Conservation (phyloP, 345 rosid species). For the Salix exigua region DNA sequence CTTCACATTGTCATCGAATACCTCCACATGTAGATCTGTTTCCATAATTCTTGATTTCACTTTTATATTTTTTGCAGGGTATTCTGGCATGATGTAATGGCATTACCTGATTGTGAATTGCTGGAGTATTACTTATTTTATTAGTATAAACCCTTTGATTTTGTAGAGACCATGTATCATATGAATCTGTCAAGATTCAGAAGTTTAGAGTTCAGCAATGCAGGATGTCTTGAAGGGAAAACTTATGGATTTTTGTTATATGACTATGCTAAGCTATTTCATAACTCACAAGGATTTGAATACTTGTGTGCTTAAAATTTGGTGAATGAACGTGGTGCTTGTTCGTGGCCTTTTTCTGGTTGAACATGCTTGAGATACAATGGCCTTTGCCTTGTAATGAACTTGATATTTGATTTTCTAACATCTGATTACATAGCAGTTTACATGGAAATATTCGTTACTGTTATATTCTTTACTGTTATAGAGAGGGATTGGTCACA, state of each 20-base stretch:
- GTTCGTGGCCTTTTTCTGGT: not conserved
- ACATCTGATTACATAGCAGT: not conserved
- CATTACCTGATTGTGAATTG: slow-evolving; percentile 14
- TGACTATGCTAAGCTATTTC: not conserved
- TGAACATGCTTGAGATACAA: not conserved
- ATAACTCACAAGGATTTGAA: not conserved
- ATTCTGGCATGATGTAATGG: not conserved
- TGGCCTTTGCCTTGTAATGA: not conserved
- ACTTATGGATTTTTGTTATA: not conserved
- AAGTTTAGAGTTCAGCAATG: not conserved
- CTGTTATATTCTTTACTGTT: not conserved
- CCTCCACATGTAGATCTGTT: not conserved
- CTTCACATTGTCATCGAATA: not conserved
- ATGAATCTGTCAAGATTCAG: not conserved
- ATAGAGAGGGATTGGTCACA: not conserved
- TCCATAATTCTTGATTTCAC: not conserved
- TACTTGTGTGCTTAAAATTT: not conserved
- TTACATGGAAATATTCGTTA: not conserved
- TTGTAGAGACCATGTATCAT: not conserved
- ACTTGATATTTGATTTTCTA: not conserved
- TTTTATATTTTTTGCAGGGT: slow-evolving; percentile 9
- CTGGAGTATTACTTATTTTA: not conserved
- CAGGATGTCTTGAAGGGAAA: not conserved
- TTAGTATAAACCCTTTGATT: not conserved
- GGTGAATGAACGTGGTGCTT: not conserved